Evolutionary conservation across 1,284 basidiomycete genomes (phyloP).

Genomic region (Meripilus lineatus): DNA sequence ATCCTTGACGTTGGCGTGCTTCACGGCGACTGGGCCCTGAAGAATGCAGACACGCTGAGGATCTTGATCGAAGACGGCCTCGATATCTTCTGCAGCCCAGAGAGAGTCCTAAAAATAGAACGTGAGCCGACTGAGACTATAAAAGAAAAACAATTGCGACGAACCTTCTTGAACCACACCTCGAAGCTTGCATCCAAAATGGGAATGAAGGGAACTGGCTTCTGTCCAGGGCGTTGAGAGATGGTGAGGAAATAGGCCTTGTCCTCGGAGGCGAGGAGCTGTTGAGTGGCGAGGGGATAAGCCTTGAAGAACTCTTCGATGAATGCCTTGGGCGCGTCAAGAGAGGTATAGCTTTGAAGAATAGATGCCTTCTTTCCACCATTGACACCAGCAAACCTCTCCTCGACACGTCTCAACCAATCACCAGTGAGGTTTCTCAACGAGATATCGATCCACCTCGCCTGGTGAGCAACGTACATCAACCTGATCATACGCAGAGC

Average conservation of each 20-base stretch:
- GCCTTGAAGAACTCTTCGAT: conserved; percentile 81
- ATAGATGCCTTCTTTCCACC: conserved; percentile 78
- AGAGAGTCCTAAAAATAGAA: conserved; percentile 73
- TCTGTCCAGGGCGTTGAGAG: conserved; percentile 92
- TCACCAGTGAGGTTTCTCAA: conserved; percentile 94
- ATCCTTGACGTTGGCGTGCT: conserved; percentile 84
- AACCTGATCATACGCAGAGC: conserved; percentile 87
- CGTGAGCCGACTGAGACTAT: conserved; percentile 14
- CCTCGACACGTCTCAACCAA: conserved; percentile 95
- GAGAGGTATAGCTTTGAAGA: conserved; percentile 82
- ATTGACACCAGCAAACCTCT: conserved; percentile 94
- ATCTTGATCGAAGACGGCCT: conserved; percentile 97
- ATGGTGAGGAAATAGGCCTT: conserved; percentile 95
- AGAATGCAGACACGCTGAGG: conserved; percentile 97
- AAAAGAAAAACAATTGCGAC: conserved; percentile 15
- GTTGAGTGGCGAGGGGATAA: conserved; percentile 79
- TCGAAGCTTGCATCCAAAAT: conserved; percentile 91
- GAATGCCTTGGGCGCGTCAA: conserved; percentile 81
- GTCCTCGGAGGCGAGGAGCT: conserved; percentile 93
- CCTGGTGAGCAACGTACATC: conserved; percentile 90
- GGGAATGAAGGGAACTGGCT: conserved; percentile 99
- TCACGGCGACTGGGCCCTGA: conserved; percentile 93
- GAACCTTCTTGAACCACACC: conserved; percentile 98
- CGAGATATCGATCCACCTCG: conserved; percentile 93
- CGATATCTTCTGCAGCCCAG: conserved; percentile 98